Evolutionary conservation across 805 yeast species (phyloP), one percentile per base, ranked within the genome.

Genomic region (Candida alai): DNA sequence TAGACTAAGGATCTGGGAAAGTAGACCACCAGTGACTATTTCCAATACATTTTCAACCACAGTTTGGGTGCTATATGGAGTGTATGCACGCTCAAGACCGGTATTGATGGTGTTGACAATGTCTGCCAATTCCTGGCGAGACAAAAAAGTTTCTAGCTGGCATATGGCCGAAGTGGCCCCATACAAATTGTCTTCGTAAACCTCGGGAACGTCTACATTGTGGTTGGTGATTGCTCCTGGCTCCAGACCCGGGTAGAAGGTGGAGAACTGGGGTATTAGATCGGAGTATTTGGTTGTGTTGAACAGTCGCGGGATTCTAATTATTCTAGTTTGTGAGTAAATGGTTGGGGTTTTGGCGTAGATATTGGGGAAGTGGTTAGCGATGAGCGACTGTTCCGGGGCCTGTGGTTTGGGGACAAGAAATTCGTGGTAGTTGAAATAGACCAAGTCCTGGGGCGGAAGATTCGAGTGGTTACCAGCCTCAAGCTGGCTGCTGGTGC

Each of bases 351-450:
- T 48, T 3, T 61, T 50, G 1, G 47, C 68, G 49, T 78, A 70
- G 4, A 68, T 58, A 43, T 80, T 78, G 5, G 87, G 88, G 48
- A 80, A 83, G 54, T 82, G 89, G 20, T 80, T 80, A 7, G 78
- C 54, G 14, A 75, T 72, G 8, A 78, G 44, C 2, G 71, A 55
- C 19, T 48, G 47, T 14, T 26, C 17, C n/a, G n/a, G n/a, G n/a
- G n/a, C n/a, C 12, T 9, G 27, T 19, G 24, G 8, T 26, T 7
- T 21, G 4, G 34, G 11, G 6, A 35, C 58, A 4, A 71, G 44
- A 47, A 62, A 78, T 50, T 82, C 89, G 48, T 82, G 86, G 45
- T 79, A 80, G 50, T 83, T 82, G 68, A 78, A 82, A 50, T 76
- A 80, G n/a, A n/a, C n/a, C n/a, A n/a, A n/a, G n/a, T n/a, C n/a